Base-by-base conservation (phyloP, 768 basidiomycete genomes). In the Hypsizygus marmoreus region DNA sequence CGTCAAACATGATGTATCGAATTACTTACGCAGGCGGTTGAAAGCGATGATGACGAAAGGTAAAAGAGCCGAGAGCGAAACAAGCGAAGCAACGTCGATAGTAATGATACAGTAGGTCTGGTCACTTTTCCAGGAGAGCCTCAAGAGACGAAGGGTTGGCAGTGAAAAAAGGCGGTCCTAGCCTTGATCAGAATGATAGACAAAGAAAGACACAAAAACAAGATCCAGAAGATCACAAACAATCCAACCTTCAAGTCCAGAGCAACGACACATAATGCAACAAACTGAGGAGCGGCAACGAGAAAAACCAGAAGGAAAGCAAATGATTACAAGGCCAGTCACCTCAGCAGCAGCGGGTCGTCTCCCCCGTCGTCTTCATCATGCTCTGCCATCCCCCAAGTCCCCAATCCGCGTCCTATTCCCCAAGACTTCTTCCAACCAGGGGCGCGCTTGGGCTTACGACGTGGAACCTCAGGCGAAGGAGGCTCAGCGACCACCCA, bases 401-500 rank as follows among this genome's bases (percentile, higher is more conserved):
- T 31, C 2, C 49, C 40, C 6, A 31, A 31, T 12, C 34, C 47
- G 25, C 50, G 39, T 33, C 42, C 40, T 5, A 43, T 29, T 36
- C 45, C 45, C 24, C 31, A 41, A 13, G 40, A 26, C 23, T 34
- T 50, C 44, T 31, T 48, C 53, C 50, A 51, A 17, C 44, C 29
- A 3, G 26, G 19, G 10, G 41, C 46, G 33, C 39, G 24, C 44
- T 51, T 58, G 32, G 47, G 47, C 36, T 45, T 59, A 39, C 53
- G 62, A 28, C 63, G 66, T 31, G 54, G 49, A 2, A 64, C 43
- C 19, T 64, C 56, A 9, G 69, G 70, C 11, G 71, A 73, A 8
- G 66, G 68, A 4, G 70, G 69, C 33, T 64, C 68, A 16, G 67
- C 69, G 14, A 65, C 69, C n/a, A 63, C 60, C 61, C 64, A 66